Evolutionary conservation across 805 yeast genomes (phyloP), one percentile per base, ranked within the genome.

Genomic region (Monosporozyma servazzii): DNA sequence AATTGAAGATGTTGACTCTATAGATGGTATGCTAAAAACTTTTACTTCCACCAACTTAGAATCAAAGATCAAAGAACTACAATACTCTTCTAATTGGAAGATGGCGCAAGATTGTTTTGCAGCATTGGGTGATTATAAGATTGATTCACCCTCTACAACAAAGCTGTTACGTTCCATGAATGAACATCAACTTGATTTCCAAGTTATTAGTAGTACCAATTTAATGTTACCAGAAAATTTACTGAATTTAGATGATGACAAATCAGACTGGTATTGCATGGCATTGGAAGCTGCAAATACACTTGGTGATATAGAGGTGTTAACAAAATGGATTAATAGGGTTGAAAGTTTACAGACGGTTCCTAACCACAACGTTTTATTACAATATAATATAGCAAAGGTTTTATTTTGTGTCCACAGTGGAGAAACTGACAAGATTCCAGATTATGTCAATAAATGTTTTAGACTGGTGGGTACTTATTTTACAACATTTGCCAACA

Each of bases 1-100:
- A 52, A 80, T 93, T 47, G 91, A 88, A 59, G 99, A 95, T 61
- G 76, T 83, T 37, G 99, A 93, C 70, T 82, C 96, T 0, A 73
- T 93, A 31, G 90, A 86, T 62, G 99, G 99, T 21, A 80, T 88
- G 4, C 70, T 90, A 51, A 81, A 86, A 53, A 76, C 76, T 53
- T 84, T 87, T 58, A 81, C 95, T 0, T 77, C 84, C 0, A 78
- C 80, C 41, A 79, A 81, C 56, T 69, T 88, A 44, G 77, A 79
- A n/a, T 90, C 89, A 54, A 86, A 88, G 62, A 76, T 90, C 25
- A 73, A 82, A 6, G 88, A 88, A 52, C 81, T 91, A 49, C 93
- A 88, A 58, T 89, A 86, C 57, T 82, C 87, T 47, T 88, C 86
- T 41, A 84, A 84, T 59, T 89, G 96, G 96, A 75, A 81, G 41